Percentiles rank a stretch among this genome's conserved stretches.
These are phyloP conservation scores for Rhipidocladum racemiflorum DNA, from an alignment of 176 grass and related monocot species.

Conservation along the genomic window DNA sequence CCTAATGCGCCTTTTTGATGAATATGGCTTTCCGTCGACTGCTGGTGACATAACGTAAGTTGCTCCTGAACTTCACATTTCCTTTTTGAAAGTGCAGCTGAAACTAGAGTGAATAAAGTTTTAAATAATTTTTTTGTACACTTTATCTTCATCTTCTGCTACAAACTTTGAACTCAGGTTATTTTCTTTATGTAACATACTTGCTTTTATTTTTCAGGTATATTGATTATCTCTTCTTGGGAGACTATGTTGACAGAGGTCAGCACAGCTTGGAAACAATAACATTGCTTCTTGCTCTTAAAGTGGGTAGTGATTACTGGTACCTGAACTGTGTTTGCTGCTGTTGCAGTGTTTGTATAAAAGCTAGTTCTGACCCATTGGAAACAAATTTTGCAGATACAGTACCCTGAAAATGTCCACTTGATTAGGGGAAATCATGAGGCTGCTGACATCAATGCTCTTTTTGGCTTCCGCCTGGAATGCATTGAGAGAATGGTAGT, in stretches of 20 bases:
- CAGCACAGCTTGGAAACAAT: constrained; percentile 99
- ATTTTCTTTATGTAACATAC: background rate
- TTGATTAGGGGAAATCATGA: constrained; percentile 98
- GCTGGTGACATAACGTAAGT: constrained; percentile 97
- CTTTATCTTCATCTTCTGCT: constrained; percentile 3
- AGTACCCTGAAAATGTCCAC: constrained; percentile 91
- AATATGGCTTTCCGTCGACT: constrained; percentile 95
- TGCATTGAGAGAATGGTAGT: constrained; percentile 98
- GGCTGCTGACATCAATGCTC: constrained; percentile 99
- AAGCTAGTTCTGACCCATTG: constrained; percentile 30
- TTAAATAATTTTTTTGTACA: background rate
- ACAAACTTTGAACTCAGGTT: constrained; percentile 22
- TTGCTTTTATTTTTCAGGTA: constrained; percentile 56
- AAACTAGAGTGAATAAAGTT: constrained; percentile 7
- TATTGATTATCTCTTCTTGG: constrained; percentile 99
- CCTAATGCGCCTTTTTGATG: constrained; percentile 96
- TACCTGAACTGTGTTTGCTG: constrained; percentile 11
- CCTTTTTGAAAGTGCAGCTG: constrained; percentile 21
- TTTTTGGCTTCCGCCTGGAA: constrained; percentile 96
- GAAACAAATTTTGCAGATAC: constrained; percentile 67
- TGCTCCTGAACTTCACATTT: constrained; percentile 21
- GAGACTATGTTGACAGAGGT: constrained; percentile 98
- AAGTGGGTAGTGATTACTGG: constrained; percentile 52
- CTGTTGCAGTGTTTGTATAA: background rate
- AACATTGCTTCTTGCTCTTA: constrained; percentile 92